Conservation (phyloP, 192 early-diverging fungal species). For the Backusella liffmaniae region DNA sequence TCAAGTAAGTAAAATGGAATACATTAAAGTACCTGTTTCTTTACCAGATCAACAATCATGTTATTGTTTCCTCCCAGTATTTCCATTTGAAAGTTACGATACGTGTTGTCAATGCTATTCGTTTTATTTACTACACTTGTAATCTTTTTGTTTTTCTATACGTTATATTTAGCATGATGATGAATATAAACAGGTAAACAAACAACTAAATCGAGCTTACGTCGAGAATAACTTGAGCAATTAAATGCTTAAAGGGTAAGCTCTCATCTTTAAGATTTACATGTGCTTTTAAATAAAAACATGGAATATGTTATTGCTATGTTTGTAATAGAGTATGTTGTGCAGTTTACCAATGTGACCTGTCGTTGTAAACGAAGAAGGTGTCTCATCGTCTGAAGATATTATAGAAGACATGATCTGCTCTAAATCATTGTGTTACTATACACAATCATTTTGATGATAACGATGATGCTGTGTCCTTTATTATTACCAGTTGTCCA, state of each 20-base stretch:
- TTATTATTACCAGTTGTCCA: constrained; percentile 78
- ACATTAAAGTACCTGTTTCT: neutral
- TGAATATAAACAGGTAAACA: neutral
- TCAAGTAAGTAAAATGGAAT: neutral
- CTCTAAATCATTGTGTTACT: neutral
- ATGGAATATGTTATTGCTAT: neutral
- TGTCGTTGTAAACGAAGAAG: constrained; percentile 80
- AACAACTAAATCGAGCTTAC: constrained; percentile 42
- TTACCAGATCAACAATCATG: constrained; percentile 83
- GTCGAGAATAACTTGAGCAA: constrained; percentile 95
- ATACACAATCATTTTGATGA: neutral
- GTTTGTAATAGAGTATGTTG: neutral
- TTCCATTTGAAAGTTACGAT: constrained; percentile 97
- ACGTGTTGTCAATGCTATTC: constrained; percentile 92
- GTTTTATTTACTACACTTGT: constrained; percentile 96
- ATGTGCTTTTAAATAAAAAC: constrained; percentile 62
- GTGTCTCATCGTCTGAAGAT: constrained; percentile 60
- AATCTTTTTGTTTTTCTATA: constrained; percentile 84
- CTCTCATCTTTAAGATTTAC: constrained; percentile 93
- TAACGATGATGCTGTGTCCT: neutral
- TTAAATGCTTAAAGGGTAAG: constrained; percentile 84
- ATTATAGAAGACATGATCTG: constrained; percentile 14
- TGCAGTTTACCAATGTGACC: constrained; percentile 82
- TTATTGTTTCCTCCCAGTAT: constrained; percentile 87
- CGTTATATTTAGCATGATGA: neutral